Conservation (phyloP, 2,329 filamentous ascomycete genomes). For the Xylariomycetidae sp. region DNA sequence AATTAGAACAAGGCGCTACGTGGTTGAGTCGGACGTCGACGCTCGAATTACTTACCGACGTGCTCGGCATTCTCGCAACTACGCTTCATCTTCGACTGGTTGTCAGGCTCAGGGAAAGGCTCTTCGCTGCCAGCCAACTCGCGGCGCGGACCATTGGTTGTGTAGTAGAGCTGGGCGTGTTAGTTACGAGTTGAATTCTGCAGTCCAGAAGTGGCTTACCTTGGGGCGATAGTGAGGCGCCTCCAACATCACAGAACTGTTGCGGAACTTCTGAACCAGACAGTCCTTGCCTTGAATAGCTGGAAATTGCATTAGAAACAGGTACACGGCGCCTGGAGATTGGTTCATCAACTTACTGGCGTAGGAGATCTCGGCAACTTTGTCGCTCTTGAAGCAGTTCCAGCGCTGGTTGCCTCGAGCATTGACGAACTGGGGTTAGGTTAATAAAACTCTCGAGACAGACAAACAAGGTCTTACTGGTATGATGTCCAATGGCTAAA, state of each 20-base stretch:
- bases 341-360: slow-evolving; percentile 59
- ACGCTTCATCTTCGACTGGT: slow-evolving; percentile 79
- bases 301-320: slow-evolving; percentile 31
- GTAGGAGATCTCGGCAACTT: slow-evolving; percentile 86
- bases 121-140: slow-evolving; percentile 64
- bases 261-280: slow-evolving; percentile 89
- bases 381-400: slow-evolving; percentile 78
- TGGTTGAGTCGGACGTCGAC: too few relatives aligned
- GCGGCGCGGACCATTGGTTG: slow-evolving; percentile 39
- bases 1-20: too few relatives aligned
- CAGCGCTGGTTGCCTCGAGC: slow-evolving; percentile 66
- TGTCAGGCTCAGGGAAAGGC: slow-evolving; percentile 72
- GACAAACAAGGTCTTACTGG: too few relatives aligned
- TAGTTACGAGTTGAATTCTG: slow-evolving; percentile 5
- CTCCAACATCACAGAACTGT: slow-evolving; percentile 93
- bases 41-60: slow-evolving; percentile 70
- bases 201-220: slow-evolving; percentile 36
- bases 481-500: slow-evolving; percentile 65
- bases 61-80: slow-evolving; percentile 83
- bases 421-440: slow-evolving; percentile 57
- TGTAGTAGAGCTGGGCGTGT: slow-evolving; percentile 43
- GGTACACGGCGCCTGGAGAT: background rate
- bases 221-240: slow-evolving; percentile 76
- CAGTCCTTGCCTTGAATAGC: slow-evolving; percentile 90
- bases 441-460: too few relatives aligned